These are phyloP conservation scores for Biscogniauxia sp. DNA, from an alignment of 2,329 filamentous ascomycete species.

Conservation along the genomic window DNA sequence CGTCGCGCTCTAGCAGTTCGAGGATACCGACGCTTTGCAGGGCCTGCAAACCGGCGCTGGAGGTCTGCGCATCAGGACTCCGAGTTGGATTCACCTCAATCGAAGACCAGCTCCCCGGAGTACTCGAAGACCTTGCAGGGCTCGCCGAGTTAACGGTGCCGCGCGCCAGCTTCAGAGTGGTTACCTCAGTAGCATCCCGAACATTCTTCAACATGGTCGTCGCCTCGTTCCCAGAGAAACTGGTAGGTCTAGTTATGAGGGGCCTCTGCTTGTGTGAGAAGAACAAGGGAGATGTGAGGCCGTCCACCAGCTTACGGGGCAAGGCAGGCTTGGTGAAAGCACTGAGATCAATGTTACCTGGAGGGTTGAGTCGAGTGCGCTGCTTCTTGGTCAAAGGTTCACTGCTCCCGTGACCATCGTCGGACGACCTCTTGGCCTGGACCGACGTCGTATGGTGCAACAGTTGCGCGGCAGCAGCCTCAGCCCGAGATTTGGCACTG, in stretches of 20 bases:
- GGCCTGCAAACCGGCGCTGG: constrained; percentile 48
- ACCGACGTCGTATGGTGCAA: constrained; percentile 14
- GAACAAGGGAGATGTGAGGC: constrained; percentile 50
- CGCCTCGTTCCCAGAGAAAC: constrained; percentile 40
- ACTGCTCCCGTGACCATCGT: constrained; percentile 17
- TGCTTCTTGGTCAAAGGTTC: constrained; percentile 43
- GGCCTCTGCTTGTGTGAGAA: constrained; percentile 46
- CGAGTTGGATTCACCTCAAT: constrained; percentile 49
- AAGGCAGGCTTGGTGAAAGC: constrained; percentile 27
- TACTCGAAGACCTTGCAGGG: constrained; percentile 48
- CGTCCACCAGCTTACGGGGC: constrained; percentile 33
- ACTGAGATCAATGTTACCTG: constrained; percentile 44
- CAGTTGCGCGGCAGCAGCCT: constrained; percentile 15
- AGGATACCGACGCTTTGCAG: constrained; percentile 65
- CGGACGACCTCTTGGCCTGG: constrained; percentile 21
- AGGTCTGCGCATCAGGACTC: constrained; percentile 51
- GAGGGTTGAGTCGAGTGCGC: constrained; percentile 45
- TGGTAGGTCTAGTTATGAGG: constrained; percentile 37
- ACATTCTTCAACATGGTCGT: constrained; percentile 48
- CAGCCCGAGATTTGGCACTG: constrained; percentile 10
- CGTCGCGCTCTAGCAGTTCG: constrained; percentile 74
- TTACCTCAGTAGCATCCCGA: constrained; percentile 48
- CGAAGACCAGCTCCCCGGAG: constrained; percentile 52
- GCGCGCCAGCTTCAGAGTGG: constrained; percentile 54
- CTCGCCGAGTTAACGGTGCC: constrained; percentile 50